A percentile compares a stretch with the other conserved stretches of the same genome.
These are phyloP conservation scores for Syncephalastrum contaminatum DNA, from an alignment of 371 early-diverging fungal genomes.

Conservation along the genomic window DNA sequence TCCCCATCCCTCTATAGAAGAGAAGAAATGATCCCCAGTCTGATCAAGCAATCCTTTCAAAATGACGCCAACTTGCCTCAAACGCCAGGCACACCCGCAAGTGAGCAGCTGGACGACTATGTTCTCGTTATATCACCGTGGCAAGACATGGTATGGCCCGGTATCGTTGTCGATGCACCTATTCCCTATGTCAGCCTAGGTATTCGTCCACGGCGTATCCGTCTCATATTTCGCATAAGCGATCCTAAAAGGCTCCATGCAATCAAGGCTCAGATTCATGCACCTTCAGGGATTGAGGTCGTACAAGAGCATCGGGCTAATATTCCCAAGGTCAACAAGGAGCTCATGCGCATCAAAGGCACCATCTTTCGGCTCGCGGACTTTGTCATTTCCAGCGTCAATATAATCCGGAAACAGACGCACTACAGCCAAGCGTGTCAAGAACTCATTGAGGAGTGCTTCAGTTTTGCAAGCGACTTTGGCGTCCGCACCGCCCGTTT, in stretches of 20 bases:
- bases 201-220: slow-evolving; percentile 60
- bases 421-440: slow-evolving; percentile 52
- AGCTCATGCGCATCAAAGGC: slow-evolving; percentile 56
- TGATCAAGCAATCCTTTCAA: slow-evolving; percentile 33
- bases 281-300: slow-evolving; percentile 52
- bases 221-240: slow-evolving; percentile 53
- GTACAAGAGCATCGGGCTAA: slow-evolving; percentile 61
- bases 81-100: slow-evolving; percentile 15
- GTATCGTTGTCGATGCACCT: slow-evolving; percentile 41
- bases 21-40: slow-evolving; percentile 26
- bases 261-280: slow-evolving; percentile 50
- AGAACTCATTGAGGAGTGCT: slow-evolving; percentile 78
- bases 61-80: slow-evolving; percentile 16
- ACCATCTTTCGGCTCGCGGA: slow-evolving; percentile 57
- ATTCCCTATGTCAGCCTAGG: slow-evolving; percentile 51
- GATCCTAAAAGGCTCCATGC: slow-evolving; percentile 40
- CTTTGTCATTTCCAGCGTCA: slow-evolving; percentile 53
- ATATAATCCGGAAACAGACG: slow-evolving; percentile 52
- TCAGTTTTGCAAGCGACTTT: slow-evolving; percentile 80
- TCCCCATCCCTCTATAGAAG: slow-evolving; percentile 42
- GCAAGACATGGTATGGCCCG: slow-evolving; percentile 61
- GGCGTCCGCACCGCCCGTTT: slow-evolving; percentile 66
- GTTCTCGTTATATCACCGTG: slow-evolving; percentile 55
- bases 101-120: slow-evolving; percentile 38
- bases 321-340: slow-evolving; percentile 56